These are phyloP conservation scores for Arabidopsis hybrid DNA, from an alignment of 441 rosid species.

Conservation along the genomic window DNA sequence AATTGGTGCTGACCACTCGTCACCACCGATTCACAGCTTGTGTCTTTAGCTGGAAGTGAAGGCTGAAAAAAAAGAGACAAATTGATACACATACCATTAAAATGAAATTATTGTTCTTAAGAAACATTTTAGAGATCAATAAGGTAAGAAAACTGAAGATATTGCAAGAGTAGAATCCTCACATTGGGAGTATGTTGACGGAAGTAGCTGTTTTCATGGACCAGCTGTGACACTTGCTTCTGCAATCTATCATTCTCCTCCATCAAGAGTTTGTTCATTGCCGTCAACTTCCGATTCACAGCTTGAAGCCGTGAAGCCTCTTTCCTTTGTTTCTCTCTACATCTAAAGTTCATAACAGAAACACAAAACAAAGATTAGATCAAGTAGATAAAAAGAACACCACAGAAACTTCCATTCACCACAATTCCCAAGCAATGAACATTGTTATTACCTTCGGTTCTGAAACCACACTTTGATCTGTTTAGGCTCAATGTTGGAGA, in stretches of 20 bases:
- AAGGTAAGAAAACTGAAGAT: slow-evolving; percentile 6
- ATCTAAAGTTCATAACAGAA: slow-evolving; percentile 57
- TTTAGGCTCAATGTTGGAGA: slow-evolving; percentile 95
- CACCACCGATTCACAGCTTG: slow-evolving; percentile 98
- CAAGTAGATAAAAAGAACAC: background rate
- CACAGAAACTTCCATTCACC: background rate
- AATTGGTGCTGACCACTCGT: slow-evolving; percentile 95
- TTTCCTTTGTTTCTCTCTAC: slow-evolving; percentile 98
- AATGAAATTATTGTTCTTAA: background rate
- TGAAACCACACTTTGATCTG: slow-evolving; percentile 99
- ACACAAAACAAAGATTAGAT: background rate
- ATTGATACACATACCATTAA: too few species aligned
- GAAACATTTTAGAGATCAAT: background rate
- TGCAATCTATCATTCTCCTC: slow-evolving; percentile 99
- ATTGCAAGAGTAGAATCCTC: slow-evolving; percentile 40
- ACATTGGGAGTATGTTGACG: slow-evolving; percentile 91
- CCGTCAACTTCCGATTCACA: slow-evolving; percentile 91
- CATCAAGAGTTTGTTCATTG: slow-evolving; percentile 98
- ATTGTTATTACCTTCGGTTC: slow-evolving; percentile 75
- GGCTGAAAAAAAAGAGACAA: slow-evolving; percentile 50
- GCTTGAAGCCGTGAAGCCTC: slow-evolving; percentile 98
- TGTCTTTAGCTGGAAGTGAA: slow-evolving; percentile 91
- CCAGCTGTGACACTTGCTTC: slow-evolving; percentile 97
- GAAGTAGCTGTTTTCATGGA: slow-evolving; percentile 95
- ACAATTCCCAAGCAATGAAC: background rate